These are phyloP conservation scores for Dalbergia cultrata DNA, from an alignment of 306 rosid species.

Conservation along the genomic window DNA sequence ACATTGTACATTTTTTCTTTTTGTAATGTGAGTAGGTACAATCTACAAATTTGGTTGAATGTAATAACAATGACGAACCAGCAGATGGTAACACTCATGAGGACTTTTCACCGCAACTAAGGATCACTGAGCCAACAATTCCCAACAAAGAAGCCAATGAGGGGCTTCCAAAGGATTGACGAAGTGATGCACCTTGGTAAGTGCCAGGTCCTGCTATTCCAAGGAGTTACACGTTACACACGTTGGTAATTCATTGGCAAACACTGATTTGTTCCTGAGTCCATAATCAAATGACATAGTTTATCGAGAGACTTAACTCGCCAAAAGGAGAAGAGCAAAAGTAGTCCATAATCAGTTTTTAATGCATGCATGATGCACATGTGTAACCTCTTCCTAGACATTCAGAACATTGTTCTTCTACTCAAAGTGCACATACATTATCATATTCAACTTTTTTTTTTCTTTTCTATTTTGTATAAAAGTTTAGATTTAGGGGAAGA, in stretches of 20 bases:
- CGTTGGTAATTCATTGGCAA: not conserved
- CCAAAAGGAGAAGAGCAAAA: constrained; percentile 12
- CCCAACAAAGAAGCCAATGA: constrained; percentile 23
- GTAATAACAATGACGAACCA: not conserved
- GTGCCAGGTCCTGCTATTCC: not conserved
- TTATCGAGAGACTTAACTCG: constrained; percentile 18
- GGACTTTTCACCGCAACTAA: not conserved
- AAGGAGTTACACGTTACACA: not conserved
- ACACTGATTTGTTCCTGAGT: constrained; percentile 5
- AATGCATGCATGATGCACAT: constrained; percentile 13
- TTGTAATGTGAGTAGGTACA: constrained; percentile 27
- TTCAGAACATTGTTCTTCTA: not conserved
- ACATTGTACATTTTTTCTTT: constrained; percentile 5
- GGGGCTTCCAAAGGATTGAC: constrained; percentile 23
- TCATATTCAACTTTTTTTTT: not conserved
- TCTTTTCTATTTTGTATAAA: no score
- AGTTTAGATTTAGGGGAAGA: no score
- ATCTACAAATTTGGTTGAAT: constrained; percentile 11
- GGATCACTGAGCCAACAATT: not conserved
- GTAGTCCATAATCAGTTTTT: not conserved
- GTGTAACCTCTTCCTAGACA: not conserved
- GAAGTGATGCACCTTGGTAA: constrained; percentile 13
- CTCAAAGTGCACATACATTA: constrained; percentile 36
- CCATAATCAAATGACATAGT: not conserved
- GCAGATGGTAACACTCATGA: not conserved